Conservation (phyloP, 148 eudicot genomes). For the Heliamphora exappendiculata region DNA sequence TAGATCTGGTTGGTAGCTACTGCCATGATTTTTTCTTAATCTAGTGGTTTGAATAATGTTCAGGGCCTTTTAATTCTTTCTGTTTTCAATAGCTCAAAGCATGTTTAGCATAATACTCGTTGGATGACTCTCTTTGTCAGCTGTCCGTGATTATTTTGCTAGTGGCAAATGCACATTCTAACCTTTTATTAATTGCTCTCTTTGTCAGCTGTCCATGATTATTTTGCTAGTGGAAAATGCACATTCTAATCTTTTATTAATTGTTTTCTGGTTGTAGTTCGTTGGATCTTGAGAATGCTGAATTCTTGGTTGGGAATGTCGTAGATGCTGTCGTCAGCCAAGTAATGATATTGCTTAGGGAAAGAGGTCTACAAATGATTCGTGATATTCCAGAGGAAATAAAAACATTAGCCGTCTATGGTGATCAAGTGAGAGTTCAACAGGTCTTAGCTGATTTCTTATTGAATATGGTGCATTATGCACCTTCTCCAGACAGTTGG, state of each 20-base stretch:
- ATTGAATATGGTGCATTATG: conserved; percentile 70
- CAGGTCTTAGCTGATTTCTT: conserved; percentile 75
- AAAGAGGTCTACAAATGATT: conserved; percentile 74
- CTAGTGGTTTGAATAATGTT: no score
- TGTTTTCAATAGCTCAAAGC: no score
- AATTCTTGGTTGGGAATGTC: conserved; percentile 69
- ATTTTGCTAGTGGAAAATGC: neutral
- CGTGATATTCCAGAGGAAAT: conserved; percentile 88
- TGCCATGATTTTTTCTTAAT: no score
- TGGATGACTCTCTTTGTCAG: no score
- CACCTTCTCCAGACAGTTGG: conserved; percentile 91
- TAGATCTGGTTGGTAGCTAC: no score
- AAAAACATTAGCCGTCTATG: conserved; percentile 57
- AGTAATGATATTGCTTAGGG: conserved; percentile 65
- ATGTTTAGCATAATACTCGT: neutral
- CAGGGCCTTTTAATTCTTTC: no score
- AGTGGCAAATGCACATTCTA: no score
- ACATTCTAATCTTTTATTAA: neutral
- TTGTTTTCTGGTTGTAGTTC: conserved; percentile 31
- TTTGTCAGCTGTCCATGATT: neutral
- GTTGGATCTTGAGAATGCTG: conserved; percentile 59
- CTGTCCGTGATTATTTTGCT: no score
- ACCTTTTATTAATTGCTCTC: no score
- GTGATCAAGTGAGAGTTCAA: conserved; percentile 84
- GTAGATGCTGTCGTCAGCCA: conserved; percentile 91